Evolutionary conservation across 495 filamentous ascomycete genomes (phyloP).

Genomic region (Acidiella bohemica): DNA sequence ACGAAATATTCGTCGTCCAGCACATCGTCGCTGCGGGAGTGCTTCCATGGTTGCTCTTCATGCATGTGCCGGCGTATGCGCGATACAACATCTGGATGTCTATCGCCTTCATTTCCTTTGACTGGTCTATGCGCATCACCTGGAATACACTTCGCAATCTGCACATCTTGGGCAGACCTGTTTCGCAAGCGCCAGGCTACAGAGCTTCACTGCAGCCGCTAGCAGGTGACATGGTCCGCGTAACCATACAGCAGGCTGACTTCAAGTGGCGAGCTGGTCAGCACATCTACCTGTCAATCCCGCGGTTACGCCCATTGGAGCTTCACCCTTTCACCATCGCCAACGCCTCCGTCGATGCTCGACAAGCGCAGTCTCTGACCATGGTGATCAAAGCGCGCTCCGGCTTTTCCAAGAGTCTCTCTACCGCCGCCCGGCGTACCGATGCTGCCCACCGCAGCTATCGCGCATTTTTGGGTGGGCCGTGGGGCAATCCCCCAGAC

Average conservation of each 20-base stretch:
- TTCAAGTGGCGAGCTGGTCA: constrained; percentile 24
- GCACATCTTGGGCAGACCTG: background rate
- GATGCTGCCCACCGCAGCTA: background rate
- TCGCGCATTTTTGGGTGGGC: constrained; percentile 11
- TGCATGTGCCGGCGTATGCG: constrained; percentile 21
- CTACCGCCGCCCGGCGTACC: constrained; percentile 1
- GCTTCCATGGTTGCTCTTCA: constrained; percentile 20
- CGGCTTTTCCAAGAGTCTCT: constrained; percentile 10
- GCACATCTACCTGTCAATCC: constrained; percentile 19
- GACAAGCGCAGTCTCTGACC: background rate
- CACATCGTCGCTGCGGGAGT: constrained; percentile 14
- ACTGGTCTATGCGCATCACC: constrained; percentile 12
- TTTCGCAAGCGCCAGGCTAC: constrained; percentile 3
- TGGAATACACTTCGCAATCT: constrained; percentile 12
- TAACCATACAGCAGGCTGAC: constrained; percentile 12
- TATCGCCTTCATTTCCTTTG: constrained; percentile 13
- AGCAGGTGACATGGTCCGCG: constrained; percentile 11
- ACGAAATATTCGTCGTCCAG: constrained; percentile 18
- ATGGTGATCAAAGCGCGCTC: constrained; percentile 15
- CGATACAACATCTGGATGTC: constrained; percentile 18
- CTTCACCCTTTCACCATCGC: constrained; percentile 24
- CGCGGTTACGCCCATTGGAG: constrained; percentile 17
- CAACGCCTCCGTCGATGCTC: background rate
- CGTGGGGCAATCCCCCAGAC: constrained; percentile 18
- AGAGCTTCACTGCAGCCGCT: constrained; percentile 3